Percentiles rank a stretch among this genome's conserved stretches.
phyloP scores from a whole-genome alignment of 1,284 basidiomycete genomes.

The Rhodotorula sp. region DNA sequence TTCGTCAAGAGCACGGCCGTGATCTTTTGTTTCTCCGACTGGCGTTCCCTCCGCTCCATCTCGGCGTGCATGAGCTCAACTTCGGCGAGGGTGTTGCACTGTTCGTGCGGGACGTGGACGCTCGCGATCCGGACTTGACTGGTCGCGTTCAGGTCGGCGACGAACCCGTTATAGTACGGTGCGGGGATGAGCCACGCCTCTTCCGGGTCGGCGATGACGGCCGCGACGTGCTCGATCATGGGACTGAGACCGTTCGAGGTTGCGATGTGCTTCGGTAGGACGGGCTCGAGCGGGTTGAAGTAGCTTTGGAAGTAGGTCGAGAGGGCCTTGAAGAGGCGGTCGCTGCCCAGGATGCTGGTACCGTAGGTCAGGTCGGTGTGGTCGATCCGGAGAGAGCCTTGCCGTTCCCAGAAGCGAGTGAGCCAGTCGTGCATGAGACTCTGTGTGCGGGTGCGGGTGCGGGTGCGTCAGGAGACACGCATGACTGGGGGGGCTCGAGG shows the following conservation, averaged over 20 bases:
- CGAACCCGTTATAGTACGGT: neutral
- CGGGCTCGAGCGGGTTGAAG: constrained; percentile 35
- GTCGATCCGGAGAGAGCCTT: constrained; percentile 15
- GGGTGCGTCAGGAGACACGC: neutral
- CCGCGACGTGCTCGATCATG: constrained; percentile 51
- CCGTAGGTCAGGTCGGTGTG: constrained; percentile 32
- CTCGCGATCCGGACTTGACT: constrained; percentile 13
- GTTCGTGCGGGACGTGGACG: constrained; percentile 39
- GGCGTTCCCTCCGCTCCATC: constrained; percentile 23
- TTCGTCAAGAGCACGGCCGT: constrained; percentile 50
- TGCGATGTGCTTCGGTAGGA: constrained; percentile 44
- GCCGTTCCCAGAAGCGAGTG: constrained; percentile 22
- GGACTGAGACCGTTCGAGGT: constrained; percentile 42
- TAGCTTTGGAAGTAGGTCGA: constrained; percentile 24
- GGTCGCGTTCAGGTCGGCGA: neutral
- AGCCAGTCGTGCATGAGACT: constrained; percentile 29
- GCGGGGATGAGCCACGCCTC: constrained; percentile 50
- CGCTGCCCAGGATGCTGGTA: constrained; percentile 29
- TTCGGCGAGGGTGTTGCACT: constrained; percentile 30
- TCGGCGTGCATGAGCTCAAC: constrained; percentile 20
- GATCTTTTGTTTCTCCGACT: constrained; percentile 17
- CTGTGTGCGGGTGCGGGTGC: neutral
- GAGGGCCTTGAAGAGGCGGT: constrained; percentile 35
- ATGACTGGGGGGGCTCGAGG: no score
- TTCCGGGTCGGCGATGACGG: constrained; percentile 51